Evolutionary conservation across 2,329 filamentous ascomycete species (phyloP), one percentile per base, ranked within the genome.

Genomic region (Aureobasidium sp.): DNA sequence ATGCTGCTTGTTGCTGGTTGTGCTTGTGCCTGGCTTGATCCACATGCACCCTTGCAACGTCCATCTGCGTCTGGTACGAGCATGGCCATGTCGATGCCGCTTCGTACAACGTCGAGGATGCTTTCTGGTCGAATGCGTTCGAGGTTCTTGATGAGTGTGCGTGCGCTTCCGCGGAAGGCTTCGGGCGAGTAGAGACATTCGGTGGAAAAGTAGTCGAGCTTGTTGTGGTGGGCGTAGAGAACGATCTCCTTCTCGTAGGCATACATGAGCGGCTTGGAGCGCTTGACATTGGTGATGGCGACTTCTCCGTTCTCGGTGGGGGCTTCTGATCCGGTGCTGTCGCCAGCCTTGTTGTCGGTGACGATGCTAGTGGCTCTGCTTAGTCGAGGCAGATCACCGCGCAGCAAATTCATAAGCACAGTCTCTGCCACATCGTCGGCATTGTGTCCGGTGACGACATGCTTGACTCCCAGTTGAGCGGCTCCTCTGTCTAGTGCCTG

Each of bases 161-260:
- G 84, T 2, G 94, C 94, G 67, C 90, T 96, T 3, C 94, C 94
- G 63, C 94, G 83, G 72, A 99, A 99, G 2, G 94, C 94, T 75
- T 99, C 94, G 0, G 94, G 94, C 60, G 91, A 96, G 78, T 99
- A 99, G 64, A 99, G 91, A 79, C 94, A 99, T 76, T 99, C 94
- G 0, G 94, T 99, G 70, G 87, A 96, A 76, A 99, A 99, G 76
- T 99, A 99, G 72, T 97, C 92, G 66, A 99, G 81, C 74, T 92
- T 92, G 76, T 94, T 96, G 78, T 99, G 91, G 72, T 97, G 90
- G 5, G 94, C 94, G 72, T 99, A 99, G 6, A 99, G 81, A 19
- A 99, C 94, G 67, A 99, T 99, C 73, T 99, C 94, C 77, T 99
- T 99, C 73, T 99, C 94, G 72, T 97, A 99, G 1, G 93, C 92